Evolutionary conservation across 306 rosid genomes (phyloP), one percentile per base, ranked within the genome.

Genomic region (Quercus aquifolioides): DNA sequence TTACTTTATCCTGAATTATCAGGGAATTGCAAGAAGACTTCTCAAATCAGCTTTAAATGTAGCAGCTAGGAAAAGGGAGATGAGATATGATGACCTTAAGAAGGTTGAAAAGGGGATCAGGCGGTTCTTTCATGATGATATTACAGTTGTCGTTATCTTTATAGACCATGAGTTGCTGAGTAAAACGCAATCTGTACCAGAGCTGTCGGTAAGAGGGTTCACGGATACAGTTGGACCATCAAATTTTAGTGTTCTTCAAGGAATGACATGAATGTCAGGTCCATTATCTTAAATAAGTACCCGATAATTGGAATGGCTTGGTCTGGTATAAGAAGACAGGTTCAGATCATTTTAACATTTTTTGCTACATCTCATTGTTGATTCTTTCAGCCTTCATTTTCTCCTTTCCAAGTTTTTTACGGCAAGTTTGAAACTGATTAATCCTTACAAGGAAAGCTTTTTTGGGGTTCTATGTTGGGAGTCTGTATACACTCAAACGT

Each of bases 21-120:
- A 94, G 98, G 97, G 98, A 57, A 89, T 87, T 69, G 97, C 98
- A 11, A 87, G 85, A 76, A 85, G 91, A 72, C 94, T 92, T 62
- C 83, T 92, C 14, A 90, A 57, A 84, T 85, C 88, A 7, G 97
- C 97, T 38, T 55, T 92, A 71, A 85, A n/a, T 2, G 93, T 82
- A 81, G 97, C 98, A 14, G 96, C 88, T 15, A 89, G 88, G 83
- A 94, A 90, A 85, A 71, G 90, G 69, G 86, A 87, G 52, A 87
- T 85, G 96, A 87, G 88, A 81, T 92, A 91, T 38, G 88, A 86
- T 71, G 98, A 91, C 59, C 84, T 94, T 64, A 90, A 90, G 90
- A 85, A 79, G 80, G 87, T 89, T 74, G 92, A 86, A 80, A 88
- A 84, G 83, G 93, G 96, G 41, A 69, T 81, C 28, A 84, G 98